Evolutionary conservation across 2,329 filamentous ascomycete genomes (phyloP).

Genomic region (Cyphellophora attinorum): DNA sequence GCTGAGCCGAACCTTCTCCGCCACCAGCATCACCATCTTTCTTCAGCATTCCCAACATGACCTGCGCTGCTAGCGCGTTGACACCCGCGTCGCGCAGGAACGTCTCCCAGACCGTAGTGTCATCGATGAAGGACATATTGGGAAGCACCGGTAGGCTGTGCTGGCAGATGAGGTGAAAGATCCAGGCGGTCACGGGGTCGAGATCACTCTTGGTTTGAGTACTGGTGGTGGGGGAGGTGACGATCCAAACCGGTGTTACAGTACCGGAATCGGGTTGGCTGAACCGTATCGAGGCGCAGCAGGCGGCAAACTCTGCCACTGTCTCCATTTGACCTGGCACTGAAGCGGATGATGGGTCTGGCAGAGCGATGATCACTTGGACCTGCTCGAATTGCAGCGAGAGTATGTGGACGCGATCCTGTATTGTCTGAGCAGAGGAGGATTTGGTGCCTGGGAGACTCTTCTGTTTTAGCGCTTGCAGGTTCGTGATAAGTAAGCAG

Average conservation of each 20-base stretch:
- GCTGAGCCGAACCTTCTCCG: too few species aligned
- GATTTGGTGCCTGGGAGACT: conserved; percentile 53
- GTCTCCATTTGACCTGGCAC: conserved; percentile 2
- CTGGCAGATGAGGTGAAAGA: conserved; percentile 33
- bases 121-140: conserved; percentile 35
- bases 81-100: conserved; percentile 57
- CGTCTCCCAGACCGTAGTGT: conserved; percentile 58
- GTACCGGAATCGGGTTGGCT: not conserved
- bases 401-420: conserved; percentile 44
- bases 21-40: not conserved
- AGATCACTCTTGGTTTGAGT: not conserved
- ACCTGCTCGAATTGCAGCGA: conserved; percentile 57
- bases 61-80: conserved; percentile 64
- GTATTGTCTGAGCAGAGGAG: conserved; percentile 34
- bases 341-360: not conserved
- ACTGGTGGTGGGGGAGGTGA: not conserved
- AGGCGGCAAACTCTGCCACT: conserved; percentile 20
- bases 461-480: conserved; percentile 64
- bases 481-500: conserved; percentile 60
- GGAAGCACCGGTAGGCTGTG: conserved; percentile 6
- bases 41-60: conserved; percentile 36
- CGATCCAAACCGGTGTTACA: conserved; percentile 11
- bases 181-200: conserved; percentile 19
- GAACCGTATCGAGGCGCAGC: conserved; percentile 20
- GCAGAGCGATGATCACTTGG: conserved; percentile 53